These are phyloP conservation scores for Epithemia pelagica DNA, from an alignment of 108 stramenopile genomes.

Conservation along the genomic window DNA sequence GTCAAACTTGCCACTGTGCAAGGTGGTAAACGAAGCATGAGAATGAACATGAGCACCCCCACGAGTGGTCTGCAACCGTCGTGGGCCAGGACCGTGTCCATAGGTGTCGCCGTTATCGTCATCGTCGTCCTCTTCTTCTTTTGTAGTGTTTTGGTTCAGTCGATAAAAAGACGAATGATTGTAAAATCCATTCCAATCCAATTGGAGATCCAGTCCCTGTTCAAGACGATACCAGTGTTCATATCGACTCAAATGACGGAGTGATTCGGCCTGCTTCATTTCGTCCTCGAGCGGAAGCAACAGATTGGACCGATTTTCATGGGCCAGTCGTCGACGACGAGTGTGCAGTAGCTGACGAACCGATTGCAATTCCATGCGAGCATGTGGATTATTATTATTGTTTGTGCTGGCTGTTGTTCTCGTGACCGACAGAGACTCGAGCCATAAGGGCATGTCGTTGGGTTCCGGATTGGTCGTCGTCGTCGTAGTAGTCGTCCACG, in stretches of 20 bases:
- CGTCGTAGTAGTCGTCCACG: too few species aligned
- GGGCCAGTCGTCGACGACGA: background rate
- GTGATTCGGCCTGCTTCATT: background rate
- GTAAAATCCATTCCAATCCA: slow-evolving; percentile 40
- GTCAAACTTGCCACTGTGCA: slow-evolving; percentile 19
- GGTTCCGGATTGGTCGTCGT: too few species aligned
- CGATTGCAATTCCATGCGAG: too few species aligned
- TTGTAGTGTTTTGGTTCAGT: background rate
- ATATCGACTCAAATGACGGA: slow-evolving; percentile 40
- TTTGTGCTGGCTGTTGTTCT: too few species aligned
- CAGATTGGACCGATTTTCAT: background rate
- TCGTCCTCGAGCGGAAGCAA: background rate
- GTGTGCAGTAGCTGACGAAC: background rate
- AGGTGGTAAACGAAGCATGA: background rate
- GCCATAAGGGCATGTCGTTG: too few species aligned
- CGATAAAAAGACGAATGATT: background rate
- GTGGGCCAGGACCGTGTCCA: background rate
- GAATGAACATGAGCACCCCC: background rate
- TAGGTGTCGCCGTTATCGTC: too few species aligned
- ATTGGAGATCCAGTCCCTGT: slow-evolving; percentile 12
- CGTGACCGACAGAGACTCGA: too few species aligned
- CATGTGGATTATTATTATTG: too few species aligned
- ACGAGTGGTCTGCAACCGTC: background rate
- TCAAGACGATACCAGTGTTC: slow-evolving; percentile 25
- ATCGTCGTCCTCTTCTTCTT: background rate